A percentile compares a stretch with the other conserved stretches of the same genome.
Conservation (phyloP, 2,329 filamentous ascomycete species). For the Ophiostoma himal-ulmi region DNA sequence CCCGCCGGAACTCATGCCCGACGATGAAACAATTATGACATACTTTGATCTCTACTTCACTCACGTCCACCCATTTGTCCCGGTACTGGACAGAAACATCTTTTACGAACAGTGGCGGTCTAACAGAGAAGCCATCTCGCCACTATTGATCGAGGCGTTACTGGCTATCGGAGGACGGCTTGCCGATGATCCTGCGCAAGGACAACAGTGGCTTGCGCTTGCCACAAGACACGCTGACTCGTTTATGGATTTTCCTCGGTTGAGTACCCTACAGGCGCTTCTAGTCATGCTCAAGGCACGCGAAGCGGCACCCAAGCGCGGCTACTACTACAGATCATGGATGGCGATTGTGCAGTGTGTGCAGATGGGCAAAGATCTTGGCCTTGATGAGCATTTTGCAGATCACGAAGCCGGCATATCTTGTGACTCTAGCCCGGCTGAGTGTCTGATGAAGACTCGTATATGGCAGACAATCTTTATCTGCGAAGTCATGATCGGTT, state of each 20-base stretch:
- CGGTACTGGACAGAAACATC: slow-evolving; percentile 73
- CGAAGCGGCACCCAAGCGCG: slow-evolving; percentile 84
- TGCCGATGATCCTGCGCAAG: slow-evolving; percentile 75
- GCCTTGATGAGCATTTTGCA: slow-evolving; percentile 78
- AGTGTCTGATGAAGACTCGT: slow-evolving; percentile 78
- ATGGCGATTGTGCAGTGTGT: slow-evolving; percentile 90
- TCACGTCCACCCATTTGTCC: slow-evolving; percentile 87
- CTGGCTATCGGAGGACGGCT: slow-evolving; percentile 84
- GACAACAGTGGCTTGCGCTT: slow-evolving; percentile 87
- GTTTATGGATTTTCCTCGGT: slow-evolving; percentile 83
- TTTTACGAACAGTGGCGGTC: slow-evolving; percentile 89
- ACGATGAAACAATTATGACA: slow-evolving; percentile 70
- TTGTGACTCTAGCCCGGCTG: slow-evolving; percentile 63
- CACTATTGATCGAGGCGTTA: slow-evolving; percentile 79
- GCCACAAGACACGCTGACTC: slow-evolving; percentile 86
- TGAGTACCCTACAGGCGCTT: slow-evolving; percentile 88
- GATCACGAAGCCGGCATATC: slow-evolving; percentile 65
- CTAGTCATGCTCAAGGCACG: slow-evolving; percentile 83
- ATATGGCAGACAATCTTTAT: slow-evolving; percentile 86
- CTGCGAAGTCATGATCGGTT: slow-evolving; percentile 87
- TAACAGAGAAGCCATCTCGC: slow-evolving; percentile 77
- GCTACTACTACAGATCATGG: slow-evolving; percentile 97
- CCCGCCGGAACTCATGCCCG: slow-evolving; percentile 87
- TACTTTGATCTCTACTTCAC: slow-evolving; percentile 89
- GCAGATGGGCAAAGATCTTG: slow-evolving; percentile 87